Conservation (phyloP, 257 asterid species). For the Solanum chmielewskii region DNA sequence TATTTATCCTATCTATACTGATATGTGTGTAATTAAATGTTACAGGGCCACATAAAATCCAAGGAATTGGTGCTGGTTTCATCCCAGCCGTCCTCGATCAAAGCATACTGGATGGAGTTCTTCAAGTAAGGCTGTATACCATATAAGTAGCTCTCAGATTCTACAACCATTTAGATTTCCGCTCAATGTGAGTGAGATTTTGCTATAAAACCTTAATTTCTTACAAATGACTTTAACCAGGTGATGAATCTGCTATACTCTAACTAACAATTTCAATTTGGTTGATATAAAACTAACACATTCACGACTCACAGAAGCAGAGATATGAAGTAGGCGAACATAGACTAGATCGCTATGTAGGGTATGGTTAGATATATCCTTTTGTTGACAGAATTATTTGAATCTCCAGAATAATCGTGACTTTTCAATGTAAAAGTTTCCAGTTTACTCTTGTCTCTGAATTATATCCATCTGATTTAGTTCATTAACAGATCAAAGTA, state of each 20-base stretch:
- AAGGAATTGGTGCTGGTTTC: slow-evolving; percentile 37
- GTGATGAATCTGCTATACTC: neutral
- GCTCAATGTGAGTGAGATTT: neutral
- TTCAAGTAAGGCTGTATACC: slow-evolving; percentile 17
- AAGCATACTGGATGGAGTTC: slow-evolving; percentile 26
- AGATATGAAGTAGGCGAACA: neutral
- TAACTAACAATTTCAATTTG: neutral
- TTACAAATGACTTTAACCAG: neutral
- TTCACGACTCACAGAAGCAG: neutral
- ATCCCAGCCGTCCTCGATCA: slow-evolving; percentile 26
- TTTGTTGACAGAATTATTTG: neutral
- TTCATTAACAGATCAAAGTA: neutral
- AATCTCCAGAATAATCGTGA: neutral
- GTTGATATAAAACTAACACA: neutral
- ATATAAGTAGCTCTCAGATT: neutral
- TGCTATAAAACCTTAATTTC: neutral
- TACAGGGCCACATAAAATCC: slow-evolving; percentile 32
- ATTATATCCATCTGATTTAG: neutral
- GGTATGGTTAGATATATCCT: neutral
- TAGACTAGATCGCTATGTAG: neutral
- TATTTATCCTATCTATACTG: neutral
- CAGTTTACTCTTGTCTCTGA: neutral
- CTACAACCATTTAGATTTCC: neutral
- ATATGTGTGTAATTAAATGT: neutral
- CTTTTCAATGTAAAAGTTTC: neutral